phyloP scores from a whole-genome alignment of 768 basidiomycete species.

The Floccularia luteovirens region DNA sequence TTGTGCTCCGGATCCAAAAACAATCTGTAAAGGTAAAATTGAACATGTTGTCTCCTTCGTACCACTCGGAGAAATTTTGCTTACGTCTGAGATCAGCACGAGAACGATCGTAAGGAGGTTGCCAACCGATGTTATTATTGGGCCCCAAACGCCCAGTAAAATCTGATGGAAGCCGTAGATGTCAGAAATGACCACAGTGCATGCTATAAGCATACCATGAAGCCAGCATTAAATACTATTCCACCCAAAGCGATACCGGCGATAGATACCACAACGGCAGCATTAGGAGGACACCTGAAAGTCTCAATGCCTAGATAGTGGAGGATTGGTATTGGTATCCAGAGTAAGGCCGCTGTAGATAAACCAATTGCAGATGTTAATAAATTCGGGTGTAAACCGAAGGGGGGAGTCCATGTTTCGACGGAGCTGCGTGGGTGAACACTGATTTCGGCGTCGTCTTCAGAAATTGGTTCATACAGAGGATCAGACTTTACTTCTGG shows the following conservation, averaged over 20 bases:
- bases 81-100: conserved; percentile 71
- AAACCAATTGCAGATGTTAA: conserved; percentile 77
- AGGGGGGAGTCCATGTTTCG: conserved; percentile 49
- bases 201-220: conserved; percentile 53
- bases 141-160: conserved; percentile 81
- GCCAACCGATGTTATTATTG: conserved; percentile 82
- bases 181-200: conserved; percentile 4
- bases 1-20: conserved; percentile 58
- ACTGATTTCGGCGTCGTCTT: conserved; percentile 22
- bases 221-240: conserved; percentile 74
- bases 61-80: conserved; percentile 8
- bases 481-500: conserved; percentile 37
- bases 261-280: conserved; percentile 41
- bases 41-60: not conserved
- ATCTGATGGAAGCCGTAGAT: conserved; percentile 36
- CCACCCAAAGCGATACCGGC: conserved; percentile 65
- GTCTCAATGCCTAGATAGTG: conserved; percentile 57
- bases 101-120: conserved; percentile 93
- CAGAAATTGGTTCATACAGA: conserved; percentile 37
- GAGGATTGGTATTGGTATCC: conserved; percentile 73
- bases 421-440: conserved; percentile 7
- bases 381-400: conserved; percentile 80
- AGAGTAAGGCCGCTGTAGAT: conserved; percentile 63
- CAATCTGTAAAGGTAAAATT: conserved; percentile 16
- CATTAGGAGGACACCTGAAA: conserved; percentile 57